Percentiles rank a stretch among this genome's conserved stretches.
phyloP scores from a whole-genome alignment of 164 flowering plant species.

The Vitis cinerea region DNA sequence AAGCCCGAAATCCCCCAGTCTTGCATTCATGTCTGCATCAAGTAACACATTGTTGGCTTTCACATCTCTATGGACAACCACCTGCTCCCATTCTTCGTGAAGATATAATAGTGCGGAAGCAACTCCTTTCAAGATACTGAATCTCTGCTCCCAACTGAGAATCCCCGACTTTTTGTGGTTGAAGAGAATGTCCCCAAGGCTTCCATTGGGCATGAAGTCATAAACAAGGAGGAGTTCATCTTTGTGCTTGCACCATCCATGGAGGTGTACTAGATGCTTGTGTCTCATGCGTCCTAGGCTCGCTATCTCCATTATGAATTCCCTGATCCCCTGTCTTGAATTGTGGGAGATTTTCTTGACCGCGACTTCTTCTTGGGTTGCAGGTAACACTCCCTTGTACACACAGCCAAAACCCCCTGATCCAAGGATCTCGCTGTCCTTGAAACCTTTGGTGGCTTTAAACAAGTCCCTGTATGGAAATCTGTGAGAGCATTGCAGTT shows the following conservation, averaged over 20 bases:
- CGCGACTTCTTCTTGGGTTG: no score
- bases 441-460: no score
- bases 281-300: no score
- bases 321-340: no score
- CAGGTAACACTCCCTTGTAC: no score
- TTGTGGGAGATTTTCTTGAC: no score
- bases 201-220: conserved; percentile 61
- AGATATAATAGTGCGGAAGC: conserved; percentile 7
- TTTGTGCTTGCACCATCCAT: conserved; percentile 11
- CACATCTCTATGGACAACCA: conserved; percentile 1
- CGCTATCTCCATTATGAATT: no score
- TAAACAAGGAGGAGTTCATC: conserved; percentile 54
- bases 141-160: conserved; percentile 14
- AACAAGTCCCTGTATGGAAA: no score
- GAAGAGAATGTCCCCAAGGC: conserved; percentile 38
- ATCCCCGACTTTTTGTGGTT: background rate
- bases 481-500: no score
- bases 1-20: conserved; percentile 7
- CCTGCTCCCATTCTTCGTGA: conserved; percentile 5
- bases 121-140: conserved; percentile 15
- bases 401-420: no score
- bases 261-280: no score
- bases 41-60: background rate
- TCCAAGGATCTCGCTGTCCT: no score
- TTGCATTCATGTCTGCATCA: background rate